Percentiles rank a stretch among this genome's conserved stretches.
phyloP scores from a whole-genome alignment of 345 rosid genomes.

The Hibiscus trionum region DNA sequence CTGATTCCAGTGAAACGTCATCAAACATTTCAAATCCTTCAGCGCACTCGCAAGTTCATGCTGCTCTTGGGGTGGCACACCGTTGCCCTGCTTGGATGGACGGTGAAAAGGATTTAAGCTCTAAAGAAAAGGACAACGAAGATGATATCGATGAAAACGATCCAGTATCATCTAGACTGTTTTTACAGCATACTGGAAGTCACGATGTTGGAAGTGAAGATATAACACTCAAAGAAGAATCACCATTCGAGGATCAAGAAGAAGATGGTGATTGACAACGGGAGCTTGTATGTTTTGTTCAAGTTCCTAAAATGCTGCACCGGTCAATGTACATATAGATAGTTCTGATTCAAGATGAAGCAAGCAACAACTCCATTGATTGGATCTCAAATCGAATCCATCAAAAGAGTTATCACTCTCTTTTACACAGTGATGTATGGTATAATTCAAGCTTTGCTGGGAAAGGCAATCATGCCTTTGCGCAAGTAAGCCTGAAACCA shows the following conservation, averaged over 20 bases:
- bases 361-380: conserved; percentile 2
- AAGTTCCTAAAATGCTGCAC: not conserved
- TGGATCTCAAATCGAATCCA: not conserved
- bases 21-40: conserved; percentile 27
- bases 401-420: conserved; percentile 13
- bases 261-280: conserved; percentile 57
- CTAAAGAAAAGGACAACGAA: conserved; percentile 60
- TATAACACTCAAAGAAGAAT: conserved; percentile 63
- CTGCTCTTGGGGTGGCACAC: conserved; percentile 47
- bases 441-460: conserved; percentile 7
- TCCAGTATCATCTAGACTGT: conserved; percentile 55
- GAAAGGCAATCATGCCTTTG: not conserved
- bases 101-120: conserved; percentile 21
- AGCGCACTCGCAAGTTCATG: conserved; percentile 26
- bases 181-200: conserved; percentile 44
- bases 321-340: conserved; percentile 5
- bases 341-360: conserved; percentile 5
- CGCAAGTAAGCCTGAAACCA: conserved; percentile 7
- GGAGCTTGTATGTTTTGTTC: not conserved
- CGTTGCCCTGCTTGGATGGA: conserved; percentile 80
- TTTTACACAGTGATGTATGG: not conserved
- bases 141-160: conserved; percentile 78
- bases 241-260: conserved; percentile 82
- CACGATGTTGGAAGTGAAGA: conserved; percentile 58
- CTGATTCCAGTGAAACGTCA: conserved; percentile 14